Base-by-base conservation (phyloP, 306 rosid genomes). In the Glycine tomentella region DNA sequence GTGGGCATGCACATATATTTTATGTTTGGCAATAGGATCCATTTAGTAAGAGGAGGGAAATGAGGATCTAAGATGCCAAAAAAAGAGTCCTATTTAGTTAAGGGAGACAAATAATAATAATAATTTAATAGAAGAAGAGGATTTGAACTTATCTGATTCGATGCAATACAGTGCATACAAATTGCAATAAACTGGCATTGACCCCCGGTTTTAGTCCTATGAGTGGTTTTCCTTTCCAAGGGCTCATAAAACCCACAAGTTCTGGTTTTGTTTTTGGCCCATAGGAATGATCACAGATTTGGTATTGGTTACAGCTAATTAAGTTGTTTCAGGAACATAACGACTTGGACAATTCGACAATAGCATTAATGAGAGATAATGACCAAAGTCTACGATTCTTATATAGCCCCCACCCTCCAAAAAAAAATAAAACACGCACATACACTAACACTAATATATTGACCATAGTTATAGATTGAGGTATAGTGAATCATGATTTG, bases 231-330 rank as follows among this genome's bases (percentile, higher is more conserved):
- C 56, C 7, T 55, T 70, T 46, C 40, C 17, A 5, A 15, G 8
- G 40, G 15, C 65, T 72, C 46, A 48, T 53, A 31, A 74, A 72
- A 63, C 65, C 72, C 63, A 62, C 7, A 11, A 45, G 63, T 52
- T 67, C 77, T 81, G 84, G 86, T 84, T 87, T 84, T 63, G 70
- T 74, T 72, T 25, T 78, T 57, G 49, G 89, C 87, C 87, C 87
- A 75, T 80, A 57, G 85, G 63, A 83, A 64, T 49, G n/a, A 36
- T 63, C 78, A 25, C 72, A 61, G 64, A 44, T 75, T 74, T 55
- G 67, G n/a, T 51, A 48, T 67, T 64, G 65, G 34, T 66, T 74
- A 75, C 77, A 75, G 81, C 80, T 81, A 64, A 75, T 12, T 52
- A 13, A 13, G 57, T 48, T 17, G 72, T 76, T 76, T 63, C 46